Evolutionary conservation across 1,284 basidiomycete genomes (phyloP).

Genomic region (Leccinum solheimii): DNA sequence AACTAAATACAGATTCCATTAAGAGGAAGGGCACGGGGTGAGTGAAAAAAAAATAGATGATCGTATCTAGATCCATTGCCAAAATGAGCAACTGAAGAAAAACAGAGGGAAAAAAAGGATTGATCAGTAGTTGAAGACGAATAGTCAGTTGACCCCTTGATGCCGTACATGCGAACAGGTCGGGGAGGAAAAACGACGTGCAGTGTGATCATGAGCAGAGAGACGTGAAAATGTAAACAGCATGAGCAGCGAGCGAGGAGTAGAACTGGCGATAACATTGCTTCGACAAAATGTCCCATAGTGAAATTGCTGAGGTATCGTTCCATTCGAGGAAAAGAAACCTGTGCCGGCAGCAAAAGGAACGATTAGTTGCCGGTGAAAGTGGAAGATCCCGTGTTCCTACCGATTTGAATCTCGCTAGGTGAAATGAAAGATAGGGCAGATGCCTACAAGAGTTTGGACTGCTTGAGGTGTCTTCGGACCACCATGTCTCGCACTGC

Average conservation of each 20-base stretch:
- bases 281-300: slow-evolving; percentile 10
- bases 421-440: neutral
- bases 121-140: neutral
- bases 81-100: neutral
- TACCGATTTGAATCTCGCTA: slow-evolving; percentile 10
- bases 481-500: slow-evolving; percentile 41
- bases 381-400: neutral
- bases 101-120: neutral
- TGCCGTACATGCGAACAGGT: neutral
- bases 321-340: slow-evolving; percentile 2
- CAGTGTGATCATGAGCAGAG: neutral
- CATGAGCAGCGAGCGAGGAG: slow-evolving; percentile 5
- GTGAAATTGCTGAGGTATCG: slow-evolving; percentile 9
- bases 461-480: slow-evolving; percentile 48
- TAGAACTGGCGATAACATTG: slow-evolving; percentile 16
- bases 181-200: neutral
- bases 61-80: slow-evolving; percentile 27
- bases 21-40: neutral
- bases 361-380: slow-evolving; percentile 1
- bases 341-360: slow-evolving; percentile 2
- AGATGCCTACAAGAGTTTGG: slow-evolving; percentile 48
- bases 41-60: neutral
- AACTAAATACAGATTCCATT: slow-evolving; percentile 4
- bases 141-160: neutral
- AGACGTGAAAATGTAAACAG: neutral